Base-by-base conservation (phyloP, 1,284 basidiomycete genomes). In the Pterulicium gracile region DNA sequence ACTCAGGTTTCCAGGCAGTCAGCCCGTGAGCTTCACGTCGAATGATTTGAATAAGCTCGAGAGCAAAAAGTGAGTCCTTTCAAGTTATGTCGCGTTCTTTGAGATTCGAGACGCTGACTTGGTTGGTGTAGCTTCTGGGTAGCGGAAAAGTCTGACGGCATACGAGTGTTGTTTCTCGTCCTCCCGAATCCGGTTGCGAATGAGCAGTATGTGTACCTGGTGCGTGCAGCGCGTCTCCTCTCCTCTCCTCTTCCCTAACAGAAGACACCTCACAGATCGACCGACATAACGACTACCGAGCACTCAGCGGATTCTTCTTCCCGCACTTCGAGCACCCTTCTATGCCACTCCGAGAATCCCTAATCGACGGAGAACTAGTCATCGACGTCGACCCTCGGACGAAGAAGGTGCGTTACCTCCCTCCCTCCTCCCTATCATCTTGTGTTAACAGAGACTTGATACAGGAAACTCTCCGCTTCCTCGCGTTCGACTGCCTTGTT, bases 71-170 rank as follows among this genome's bases (percentile, higher is more conserved):
- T 92, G 60, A 56, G 74, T 77, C 49, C n/a, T 39, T 49, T 42
- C 27, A 24, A 40, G 46, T 35, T 45, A 47, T 17, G 46, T 45
- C 39, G 24, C 46, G 27, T 45, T 46, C 10, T 48, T 51, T 24
- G 46, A 42, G 44, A 13, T 2, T 46, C 41, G 20, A 49, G 24
- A 19, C 15, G 32, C 32, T 14, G 22, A 42, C 43, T 35, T 42
- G 22, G 43, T 21, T 3, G 42, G 15, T 21, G 5, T 44, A 96
- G 92, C 62, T 98, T 88, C 62, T 99, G 95, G 95, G 95, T 99
- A 22, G 97, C 93, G 67, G 96, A 99, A 68, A 99, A 99, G 70
- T 96, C 93, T n/a, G 96, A 99, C 60, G 96, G 96, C 2, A 67
- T 98, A 46, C 80, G 96, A 36, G 90, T 98, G 23, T 71, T 98